These are phyloP conservation scores for Acacia acuminata DNA, from an alignment of 306 rosid species.

Conservation along the genomic window DNA sequence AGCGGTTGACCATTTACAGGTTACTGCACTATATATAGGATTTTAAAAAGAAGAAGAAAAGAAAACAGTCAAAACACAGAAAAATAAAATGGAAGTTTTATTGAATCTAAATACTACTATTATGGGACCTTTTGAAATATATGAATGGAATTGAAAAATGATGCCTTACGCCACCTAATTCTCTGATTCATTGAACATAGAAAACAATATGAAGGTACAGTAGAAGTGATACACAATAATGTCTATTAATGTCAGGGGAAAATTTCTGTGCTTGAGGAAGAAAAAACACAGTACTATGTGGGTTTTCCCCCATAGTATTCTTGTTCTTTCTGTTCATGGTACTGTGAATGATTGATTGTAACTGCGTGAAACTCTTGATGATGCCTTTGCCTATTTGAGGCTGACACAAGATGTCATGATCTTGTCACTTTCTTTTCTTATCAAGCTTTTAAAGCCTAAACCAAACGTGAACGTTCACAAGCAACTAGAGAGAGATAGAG, in stretches of 20 bases:
- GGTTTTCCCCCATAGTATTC: neutral
- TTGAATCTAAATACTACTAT: neutral
- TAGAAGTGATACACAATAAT: neutral
- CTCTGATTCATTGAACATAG: slow-evolving; percentile 6
- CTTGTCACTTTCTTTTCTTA: slow-evolving; percentile 33
- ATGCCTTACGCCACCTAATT: neutral
- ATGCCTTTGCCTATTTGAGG: slow-evolving; percentile 26
- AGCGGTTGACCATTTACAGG: neutral
- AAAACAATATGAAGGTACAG: neutral
- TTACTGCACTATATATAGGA: neutral
- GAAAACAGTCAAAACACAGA: neutral
- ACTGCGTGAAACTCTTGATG: neutral
- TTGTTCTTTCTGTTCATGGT: neutral
- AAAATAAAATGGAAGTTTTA: neutral
- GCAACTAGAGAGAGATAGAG: neutral
- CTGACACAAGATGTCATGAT: slow-evolving; percentile 39
- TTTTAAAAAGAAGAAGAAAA: neutral
- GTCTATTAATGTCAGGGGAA: neutral
- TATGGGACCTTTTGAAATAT: neutral
- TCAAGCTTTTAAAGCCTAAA: slow-evolving; percentile 46
- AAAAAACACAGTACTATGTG: neutral
- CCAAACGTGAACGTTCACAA: slow-evolving; percentile 32
- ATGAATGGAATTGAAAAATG: neutral
- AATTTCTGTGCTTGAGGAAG: neutral
- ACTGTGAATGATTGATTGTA: neutral